Percentiles rank a stretch among this genome's conserved stretches.
Conservation (phyloP, 305 asterid species). For the Coffea humblotiana region DNA sequence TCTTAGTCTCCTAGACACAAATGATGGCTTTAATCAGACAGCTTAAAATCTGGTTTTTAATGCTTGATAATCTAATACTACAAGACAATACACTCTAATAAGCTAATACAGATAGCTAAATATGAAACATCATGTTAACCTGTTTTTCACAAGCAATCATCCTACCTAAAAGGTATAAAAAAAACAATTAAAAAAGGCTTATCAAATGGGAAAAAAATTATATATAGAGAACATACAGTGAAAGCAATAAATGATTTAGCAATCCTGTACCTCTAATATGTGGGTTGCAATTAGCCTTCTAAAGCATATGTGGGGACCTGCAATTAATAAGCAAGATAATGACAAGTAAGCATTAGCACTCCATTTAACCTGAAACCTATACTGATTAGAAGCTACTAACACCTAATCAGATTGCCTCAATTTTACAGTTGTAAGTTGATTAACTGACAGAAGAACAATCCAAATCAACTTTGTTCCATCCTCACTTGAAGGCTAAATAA, state of each 20-base stretch:
- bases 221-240: neutral
- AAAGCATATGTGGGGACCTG: slow-evolving; percentile 66
- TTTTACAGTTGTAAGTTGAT: neutral
- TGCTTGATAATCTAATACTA: neutral
- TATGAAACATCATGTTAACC: neutral
- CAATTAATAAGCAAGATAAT: slow-evolving; percentile 18
- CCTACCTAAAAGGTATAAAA: too few species aligned
- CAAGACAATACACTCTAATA: neutral
- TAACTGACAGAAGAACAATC: neutral
- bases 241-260: neutral
- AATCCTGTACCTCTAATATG: slow-evolving; percentile 11
- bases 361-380: neutral
- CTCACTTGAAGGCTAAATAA: neutral
- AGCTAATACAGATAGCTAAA: neutral
- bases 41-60: neutral
- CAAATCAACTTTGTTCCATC: neutral
- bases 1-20: neutral
- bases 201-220: too few species aligned
- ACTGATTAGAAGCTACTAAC: neutral
- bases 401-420: neutral
- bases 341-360: neutral
- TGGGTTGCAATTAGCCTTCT: slow-evolving; percentile 37
- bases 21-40: neutral
- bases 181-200: neutral
- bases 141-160: neutral